phyloP scores from a whole-genome alignment of 31 red algal species.

The Porphyra umbilicalis region DNA sequence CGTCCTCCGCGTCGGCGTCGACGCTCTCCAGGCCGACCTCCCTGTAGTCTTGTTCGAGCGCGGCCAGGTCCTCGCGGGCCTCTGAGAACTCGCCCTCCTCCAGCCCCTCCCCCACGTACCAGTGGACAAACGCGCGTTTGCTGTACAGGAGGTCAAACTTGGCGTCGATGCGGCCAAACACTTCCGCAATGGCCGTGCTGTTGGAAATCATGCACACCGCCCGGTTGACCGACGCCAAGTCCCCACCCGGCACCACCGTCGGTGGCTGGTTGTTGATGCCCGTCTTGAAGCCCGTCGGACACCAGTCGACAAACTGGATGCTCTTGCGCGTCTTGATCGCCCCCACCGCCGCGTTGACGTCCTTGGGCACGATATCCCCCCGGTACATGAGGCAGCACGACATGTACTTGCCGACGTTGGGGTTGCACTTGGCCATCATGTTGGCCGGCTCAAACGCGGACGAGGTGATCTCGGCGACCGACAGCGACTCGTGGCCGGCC shows the following conservation, averaged over 20 bases:
- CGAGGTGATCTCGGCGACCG: constrained; percentile 92
- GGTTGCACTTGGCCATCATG: constrained; percentile 98
- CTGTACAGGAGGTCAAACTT: constrained; percentile 99
- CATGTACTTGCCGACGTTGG: constrained; percentile 96
- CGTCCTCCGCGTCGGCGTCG: constrained; percentile 74
- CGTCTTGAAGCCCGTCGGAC: constrained; percentile 96
- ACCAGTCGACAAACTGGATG: constrained; percentile 99
- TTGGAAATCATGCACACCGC: constrained; percentile 97
- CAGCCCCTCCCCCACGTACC: constrained; percentile 99
- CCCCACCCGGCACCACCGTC: constrained; percentile 71
- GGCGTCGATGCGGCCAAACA: constrained; percentile 91
- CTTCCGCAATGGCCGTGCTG: constrained; percentile 96
- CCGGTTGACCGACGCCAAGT: constrained; percentile 85
- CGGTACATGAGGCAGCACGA: constrained; percentile 98
- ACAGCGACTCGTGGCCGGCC: constrained; percentile 92
- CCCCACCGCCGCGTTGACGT: constrained; percentile 93
- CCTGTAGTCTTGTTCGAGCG: constrained; percentile 90
- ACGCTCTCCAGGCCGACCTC: constrained; percentile 70
- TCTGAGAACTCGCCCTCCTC: constrained; percentile 99
- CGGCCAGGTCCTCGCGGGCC: constrained; percentile 95
- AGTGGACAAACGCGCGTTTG: constrained; percentile 98
- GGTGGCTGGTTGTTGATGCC: constrained; percentile 99
- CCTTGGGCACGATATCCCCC: constrained; percentile 96
- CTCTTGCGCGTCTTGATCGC: constrained; percentile 95
- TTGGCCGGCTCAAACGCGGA: constrained; percentile 96